Percentiles rank a stretch among this genome's conserved stretches.
phyloP scores from a whole-genome alignment of 768 basidiomycete species.

The Floccularia luteovirens region DNA sequence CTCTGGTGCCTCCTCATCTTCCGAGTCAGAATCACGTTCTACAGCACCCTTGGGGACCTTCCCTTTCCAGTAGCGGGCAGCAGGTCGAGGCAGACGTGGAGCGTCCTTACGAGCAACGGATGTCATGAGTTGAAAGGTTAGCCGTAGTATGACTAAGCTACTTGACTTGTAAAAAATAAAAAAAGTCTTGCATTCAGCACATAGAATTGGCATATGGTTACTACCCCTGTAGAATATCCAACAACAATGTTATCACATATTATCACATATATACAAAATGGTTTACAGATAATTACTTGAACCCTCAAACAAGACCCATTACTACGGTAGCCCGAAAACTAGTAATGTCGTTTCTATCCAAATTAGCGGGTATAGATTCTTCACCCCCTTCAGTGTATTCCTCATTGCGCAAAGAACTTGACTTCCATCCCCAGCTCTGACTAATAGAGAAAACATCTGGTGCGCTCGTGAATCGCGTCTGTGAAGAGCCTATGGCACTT shows the following conservation, averaged over 20 bases:
- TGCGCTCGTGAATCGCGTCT: constrained; percentile 78
- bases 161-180: too few species aligned
- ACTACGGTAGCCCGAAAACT: constrained; percentile 78
- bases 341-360: constrained; percentile 34
- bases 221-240: too few species aligned
- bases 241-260: too few species aligned
- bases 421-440: constrained; percentile 95
- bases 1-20: constrained; percentile 42
- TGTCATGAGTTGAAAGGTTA: constrained; percentile 10
- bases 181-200: too few species aligned
- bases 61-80: constrained; percentile 85
- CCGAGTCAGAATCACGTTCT: constrained; percentile 57
- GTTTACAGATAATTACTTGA: too few species aligned
- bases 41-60: constrained; percentile 74
- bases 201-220: too few species aligned
- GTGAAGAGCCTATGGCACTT: constrained; percentile 70
- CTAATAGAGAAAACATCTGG: constrained; percentile 81
- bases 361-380: constrained; percentile 17
- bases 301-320: constrained; percentile 46
- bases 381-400: constrained; percentile 37
- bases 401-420: constrained; percentile 40
- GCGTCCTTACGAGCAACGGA: constrained; percentile 56
- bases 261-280: too few species aligned
- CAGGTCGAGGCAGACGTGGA: constrained; percentile 71
- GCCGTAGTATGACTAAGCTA: not conserved